Percentiles rank a stretch among this genome's conserved stretches.
These are phyloP conservation scores for Dothistroma pini DNA, from an alignment of 2,329 filamentous ascomycete genomes.

Conservation along the genomic window DNA sequence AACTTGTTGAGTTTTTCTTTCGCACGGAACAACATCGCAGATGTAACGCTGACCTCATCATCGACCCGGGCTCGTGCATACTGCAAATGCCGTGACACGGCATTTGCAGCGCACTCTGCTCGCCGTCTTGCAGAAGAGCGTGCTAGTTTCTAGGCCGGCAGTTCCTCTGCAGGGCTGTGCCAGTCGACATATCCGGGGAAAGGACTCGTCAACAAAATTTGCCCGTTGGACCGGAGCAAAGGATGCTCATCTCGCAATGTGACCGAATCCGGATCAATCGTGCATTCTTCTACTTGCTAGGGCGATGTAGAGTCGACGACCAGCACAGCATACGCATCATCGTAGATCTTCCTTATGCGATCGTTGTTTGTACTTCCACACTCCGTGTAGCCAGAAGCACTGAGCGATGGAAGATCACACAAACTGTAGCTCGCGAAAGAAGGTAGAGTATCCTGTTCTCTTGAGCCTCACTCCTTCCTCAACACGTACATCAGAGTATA, in stretches of 20 bases:
- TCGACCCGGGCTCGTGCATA: too few species aligned
- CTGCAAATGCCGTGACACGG: too few species aligned
- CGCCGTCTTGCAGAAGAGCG: constrained; percentile 9
- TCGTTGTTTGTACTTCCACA: neutral
- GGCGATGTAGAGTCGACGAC: constrained; percentile 2
- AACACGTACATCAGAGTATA: neutral
- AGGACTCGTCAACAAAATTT: neutral
- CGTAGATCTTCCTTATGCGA: constrained; percentile 1
- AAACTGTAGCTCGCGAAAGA: neutral
- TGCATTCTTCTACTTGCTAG: neutral
- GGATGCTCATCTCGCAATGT: neutral
- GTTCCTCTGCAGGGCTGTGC: neutral
- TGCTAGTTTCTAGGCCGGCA: constrained; percentile 8
- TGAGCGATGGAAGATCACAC: too few species aligned
- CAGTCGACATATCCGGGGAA: neutral
- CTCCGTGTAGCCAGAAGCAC: constrained; percentile 15
- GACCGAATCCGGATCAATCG: neutral
- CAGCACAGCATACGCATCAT: constrained; percentile 13
- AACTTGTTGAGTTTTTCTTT: too few species aligned
- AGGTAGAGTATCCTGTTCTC: neutral
- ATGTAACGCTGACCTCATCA: too few species aligned
- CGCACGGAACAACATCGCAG: too few species aligned
- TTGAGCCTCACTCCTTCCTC: neutral
- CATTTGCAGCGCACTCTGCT: too few species aligned
- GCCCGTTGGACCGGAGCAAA: neutral